A percentile compares a stretch with the other conserved stretches of the same genome.
phyloP scores from a whole-genome alignment of 495 filamentous ascomycete species.

The Aspergillus saccharolyticus region DNA sequence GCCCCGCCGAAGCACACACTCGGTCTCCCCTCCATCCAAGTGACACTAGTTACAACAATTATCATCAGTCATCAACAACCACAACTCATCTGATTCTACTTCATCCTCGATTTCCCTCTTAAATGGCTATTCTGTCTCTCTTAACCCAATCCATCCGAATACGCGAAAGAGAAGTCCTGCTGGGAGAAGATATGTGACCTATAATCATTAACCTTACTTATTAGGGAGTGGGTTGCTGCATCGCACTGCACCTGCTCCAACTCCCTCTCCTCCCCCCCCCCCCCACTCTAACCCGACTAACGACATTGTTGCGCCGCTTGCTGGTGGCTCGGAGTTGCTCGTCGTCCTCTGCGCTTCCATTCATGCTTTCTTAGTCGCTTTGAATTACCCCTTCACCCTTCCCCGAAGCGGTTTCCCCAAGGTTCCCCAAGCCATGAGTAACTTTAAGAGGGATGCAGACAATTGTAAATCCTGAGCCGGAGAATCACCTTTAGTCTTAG shows the following conservation, averaged over 20 bases:
- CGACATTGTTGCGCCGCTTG: conserved; percentile 21
- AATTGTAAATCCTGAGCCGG: not conserved
- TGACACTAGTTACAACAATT: too few relatives aligned
- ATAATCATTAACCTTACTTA: not conserved
- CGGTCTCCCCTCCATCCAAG: not conserved
- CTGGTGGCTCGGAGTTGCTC: not conserved
- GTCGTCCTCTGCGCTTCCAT: not conserved
- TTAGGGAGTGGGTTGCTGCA: conserved; percentile 6
- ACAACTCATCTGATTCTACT: not conserved
- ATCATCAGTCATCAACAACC: too few relatives aligned
- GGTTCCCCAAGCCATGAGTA: not conserved
- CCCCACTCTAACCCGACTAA: conserved; percentile 11
- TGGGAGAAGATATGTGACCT: not conserved
- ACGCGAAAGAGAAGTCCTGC: not conserved
- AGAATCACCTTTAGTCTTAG: not conserved
- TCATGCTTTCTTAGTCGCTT: not conserved
- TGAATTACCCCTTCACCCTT: not conserved
- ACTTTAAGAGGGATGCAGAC: not conserved
- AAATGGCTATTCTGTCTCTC: not conserved
- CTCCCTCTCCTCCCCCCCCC: conserved; percentile 3
- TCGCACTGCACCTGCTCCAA: conserved; percentile 12
- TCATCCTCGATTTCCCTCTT: not conserved
- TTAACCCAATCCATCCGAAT: not conserved
- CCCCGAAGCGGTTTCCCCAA: not conserved
- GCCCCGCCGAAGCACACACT: not conserved